Percentiles rank a stretch among this genome's conserved stretches.
phyloP scores from a whole-genome alignment of 176 grass and related monocot genomes.

The Lolium perenne region DNA sequence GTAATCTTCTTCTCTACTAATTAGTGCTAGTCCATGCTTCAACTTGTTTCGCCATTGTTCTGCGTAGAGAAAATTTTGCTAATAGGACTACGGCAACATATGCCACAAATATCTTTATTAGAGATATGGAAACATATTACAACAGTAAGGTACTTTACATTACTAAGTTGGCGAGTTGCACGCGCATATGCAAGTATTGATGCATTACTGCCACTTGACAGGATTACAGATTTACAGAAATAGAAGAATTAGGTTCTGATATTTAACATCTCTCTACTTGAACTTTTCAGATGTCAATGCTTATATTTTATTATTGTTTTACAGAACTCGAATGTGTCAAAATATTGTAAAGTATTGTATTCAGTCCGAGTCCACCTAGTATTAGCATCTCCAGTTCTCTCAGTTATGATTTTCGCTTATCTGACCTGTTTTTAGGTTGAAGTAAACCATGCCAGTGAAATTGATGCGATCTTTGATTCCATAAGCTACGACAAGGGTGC shows the following conservation, averaged over 20 bases:
- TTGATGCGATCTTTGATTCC: constrained; percentile 90
- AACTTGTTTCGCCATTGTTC: not conserved
- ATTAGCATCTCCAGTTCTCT: constrained; percentile 26
- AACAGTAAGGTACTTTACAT: not conserved
- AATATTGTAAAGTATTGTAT: not conserved
- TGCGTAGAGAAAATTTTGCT: constrained; percentile 19
- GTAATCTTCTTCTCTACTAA: constrained; percentile 49
- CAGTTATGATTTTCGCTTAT: constrained; percentile 34
- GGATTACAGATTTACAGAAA: not conserved
- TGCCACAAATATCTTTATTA: constrained; percentile 1
- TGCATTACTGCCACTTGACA: constrained; percentile 18
- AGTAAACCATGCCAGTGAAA: constrained; percentile 84
- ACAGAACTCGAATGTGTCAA: not conserved
- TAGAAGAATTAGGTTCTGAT: constrained; percentile 1
- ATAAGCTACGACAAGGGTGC: constrained; percentile 94
- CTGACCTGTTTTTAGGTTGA: constrained; percentile 59
- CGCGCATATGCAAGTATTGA: not conserved
- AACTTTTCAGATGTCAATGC: constrained; percentile 17
- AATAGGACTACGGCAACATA: not conserved
- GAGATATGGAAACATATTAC: constrained; percentile 16
- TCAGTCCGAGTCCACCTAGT: too few species aligned
- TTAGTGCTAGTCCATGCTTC: constrained; percentile 1
- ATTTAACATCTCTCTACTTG: not conserved
- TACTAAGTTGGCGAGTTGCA: not conserved
- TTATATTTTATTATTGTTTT: constrained; percentile 24